Evolutionary conservation across 2,329 filamentous ascomycete genomes (phyloP), one percentile per base, ranked within the genome.

Genomic region (Colletotrichum sansevieriae): DNA sequence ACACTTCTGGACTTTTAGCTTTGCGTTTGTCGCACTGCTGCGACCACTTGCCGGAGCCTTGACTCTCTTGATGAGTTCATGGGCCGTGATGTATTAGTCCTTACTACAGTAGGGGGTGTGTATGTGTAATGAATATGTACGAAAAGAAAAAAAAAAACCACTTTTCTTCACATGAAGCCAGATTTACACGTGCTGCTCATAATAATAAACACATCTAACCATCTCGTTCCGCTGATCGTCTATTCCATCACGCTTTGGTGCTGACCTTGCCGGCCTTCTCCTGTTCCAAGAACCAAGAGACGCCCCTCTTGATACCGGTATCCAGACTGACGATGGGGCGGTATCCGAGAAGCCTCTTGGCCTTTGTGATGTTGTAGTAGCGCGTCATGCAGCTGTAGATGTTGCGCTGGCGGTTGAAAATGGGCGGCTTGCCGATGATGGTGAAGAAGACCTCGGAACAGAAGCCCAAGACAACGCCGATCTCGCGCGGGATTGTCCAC

Each of bases 341-440:
- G 79, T 95, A 95, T 3, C 90, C 90, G 63, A 95, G 81, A 72
- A 91, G 83, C 73, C 78, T 83, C 84, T 89, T 92, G 65, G 92
- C 92, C 85, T 95, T 95, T 68, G 83, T 82, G 76, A 94, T 93
- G 80, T 90, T 89, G 80, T 92, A 94, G 80, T 94, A 95, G 65
- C 92, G 85, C 65, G 89, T 92, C 90, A 94, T 92, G 77, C 87
- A 90, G 75, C 88, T 89, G 78, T 91, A 93, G 72, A 86, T 82
- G 70, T 92, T 87, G 65, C 86, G 82, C 80, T 87, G 84, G 73
- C 85, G 83, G 74, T 82, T 90, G 73, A 91, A 85, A 18, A 85
- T 89, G 2, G 88, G 83, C 43, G 82, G 82, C 76, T 84, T 86
- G 62, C 85, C 76, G 52, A 89, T 71, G 65, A 87, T 72, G 74